Base-by-base conservation (phyloP, 1,284 basidiomycete species). In the Ceratobasidium papillatum region DNA sequence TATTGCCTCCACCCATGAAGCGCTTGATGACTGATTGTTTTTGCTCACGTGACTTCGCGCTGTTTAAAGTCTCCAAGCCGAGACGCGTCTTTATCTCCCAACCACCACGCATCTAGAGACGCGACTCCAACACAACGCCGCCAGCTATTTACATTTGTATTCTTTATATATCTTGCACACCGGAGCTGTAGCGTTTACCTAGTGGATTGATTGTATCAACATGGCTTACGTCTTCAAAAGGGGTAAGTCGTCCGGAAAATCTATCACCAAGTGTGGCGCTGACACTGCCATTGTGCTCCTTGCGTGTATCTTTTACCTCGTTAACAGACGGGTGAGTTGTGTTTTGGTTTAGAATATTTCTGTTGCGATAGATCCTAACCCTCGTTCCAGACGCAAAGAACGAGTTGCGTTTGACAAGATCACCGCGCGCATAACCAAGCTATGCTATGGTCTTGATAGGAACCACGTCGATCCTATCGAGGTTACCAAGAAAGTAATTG, bases 401-500 rank as follows among this genome's bases (percentile, higher is more conserved):
- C 90, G 88, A 80, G 91, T 95, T 68, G 91, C 93, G 80, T 95
- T 95, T 79, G 94, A 95, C 80, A 95, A 95, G 93, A 96, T 96
- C 82, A 95, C 94, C 4, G 91, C 94, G 41, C 87, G 96, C 79
- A 93, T 99, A 81, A 90, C 91, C 82, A 99, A 99, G 86, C 90
- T 99, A 27, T 98, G 96, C 80, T 99, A 99, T 82, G 97, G 97
- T 77, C 90, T 99, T 41, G 97, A 99, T 83, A 87, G 89, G 79
- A 92, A 96, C 81, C 94, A 95, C 80, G 92, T 99, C 64, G 95
- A 98, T 81, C 93, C 98, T 14, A 94, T 98, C 75, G 94, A 98
- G 45, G 75, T 77, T 22, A 78, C 78, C 25, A 95, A 96, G 84
- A 98, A 98, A 82, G 98, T 99, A 76, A 94, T 98, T 71, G 90